Conservation (phyloP, 768 basidiomycete species). For the Mycena alexandri region DNA sequence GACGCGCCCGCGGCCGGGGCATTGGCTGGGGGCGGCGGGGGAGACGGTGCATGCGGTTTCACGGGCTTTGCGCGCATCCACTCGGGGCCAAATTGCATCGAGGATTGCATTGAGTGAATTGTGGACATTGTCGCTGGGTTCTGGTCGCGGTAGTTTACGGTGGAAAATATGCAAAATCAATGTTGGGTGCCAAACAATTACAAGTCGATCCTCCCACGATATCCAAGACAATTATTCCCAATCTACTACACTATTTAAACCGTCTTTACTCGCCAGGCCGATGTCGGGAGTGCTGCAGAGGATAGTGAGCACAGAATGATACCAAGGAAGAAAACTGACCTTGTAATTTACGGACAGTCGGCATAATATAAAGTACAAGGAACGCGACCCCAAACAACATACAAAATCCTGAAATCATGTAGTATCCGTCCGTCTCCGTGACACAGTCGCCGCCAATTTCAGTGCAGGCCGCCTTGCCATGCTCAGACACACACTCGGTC, state of each 20-base stretch:
- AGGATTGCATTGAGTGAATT: slow-evolving; percentile 46
- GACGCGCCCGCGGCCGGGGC: slow-evolving; percentile 63
- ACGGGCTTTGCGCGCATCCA: slow-evolving; percentile 91
- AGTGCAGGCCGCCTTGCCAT: slow-evolving; percentile 84
- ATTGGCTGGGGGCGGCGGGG: slow-evolving; percentile 68
- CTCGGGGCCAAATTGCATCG: slow-evolving; percentile 91
- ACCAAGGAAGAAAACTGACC: slow-evolving; percentile 59
- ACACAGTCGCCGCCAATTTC: slow-evolving; percentile 84
- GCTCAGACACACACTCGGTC: slow-evolving; percentile 92
- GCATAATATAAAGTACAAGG: slow-evolving; percentile 82
- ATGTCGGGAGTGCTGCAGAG: slow-evolving; percentile 70
- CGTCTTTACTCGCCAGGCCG: slow-evolving; percentile 79
- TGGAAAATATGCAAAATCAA: slow-evolving; percentile 12
- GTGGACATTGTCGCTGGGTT: slow-evolving; percentile 54
- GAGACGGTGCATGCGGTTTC: slow-evolving; percentile 67
- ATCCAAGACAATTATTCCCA: not conserved
- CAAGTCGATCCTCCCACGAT: not conserved
- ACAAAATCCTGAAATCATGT: slow-evolving; percentile 85
- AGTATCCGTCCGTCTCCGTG: slow-evolving; percentile 93
- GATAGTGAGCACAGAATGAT: slow-evolving; percentile 24
- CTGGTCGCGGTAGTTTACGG: slow-evolving; percentile 26
- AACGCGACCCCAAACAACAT: slow-evolving; percentile 80
- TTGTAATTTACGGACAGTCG: slow-evolving; percentile 88
- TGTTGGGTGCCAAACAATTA: slow-evolving; percentile 10
- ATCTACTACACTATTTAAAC: slow-evolving; percentile 42